Base-by-base conservation (phyloP, 2,329 filamentous ascomycete genomes). In the Exophiala sp. region DNA sequence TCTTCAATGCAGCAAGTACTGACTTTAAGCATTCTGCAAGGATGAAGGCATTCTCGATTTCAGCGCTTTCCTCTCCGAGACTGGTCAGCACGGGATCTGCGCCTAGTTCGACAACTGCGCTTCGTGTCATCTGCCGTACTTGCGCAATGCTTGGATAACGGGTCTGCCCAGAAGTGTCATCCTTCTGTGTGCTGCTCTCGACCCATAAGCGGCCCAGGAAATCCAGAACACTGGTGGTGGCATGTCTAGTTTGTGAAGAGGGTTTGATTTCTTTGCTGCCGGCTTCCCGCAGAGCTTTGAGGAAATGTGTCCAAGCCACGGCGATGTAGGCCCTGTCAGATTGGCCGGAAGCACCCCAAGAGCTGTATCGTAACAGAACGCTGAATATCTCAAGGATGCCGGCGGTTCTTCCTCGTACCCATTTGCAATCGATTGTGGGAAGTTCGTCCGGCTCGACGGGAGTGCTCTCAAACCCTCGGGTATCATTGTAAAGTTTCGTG, bases 201-300 rank as follows among this genome's bases (percentile, higher is more conserved):
- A 68, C 75, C 89, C 91, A 95, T 2, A 91, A 69, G 21, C 79
- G 82, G 45, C 83, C 80, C 5, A 96, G 72, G 18, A 91, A 71
- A 39, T 83, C 83, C 46, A 92, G 78, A 18, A 91, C 78, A 39
- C 83, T 78, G 18, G 88, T 86, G 57, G 96, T 79, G 54, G 91
- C 92, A 57, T 84, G 81, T 65, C 89, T 88, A 1, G 91, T 89
- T 57, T 97, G 92, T 10, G 81, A 81, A 0, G 90, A 91, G 5
- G 91, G 85, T 64, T 92, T 95, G 63, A 99, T 87, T 70, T 99
- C 94, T 70, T 96, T 95, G 59, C 82, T 88, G 14, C 79, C 79
- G 1, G 80, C 76, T 46, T 82, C 76, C 7, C 81, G 78, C n/a
- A 92, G 66, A 12, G 75, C 72, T 52, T 82, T 81, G 48, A 79